These are phyloP conservation scores for Populus hybrid DNA, from an alignment of 441 rosid genomes.

Conservation along the genomic window DNA sequence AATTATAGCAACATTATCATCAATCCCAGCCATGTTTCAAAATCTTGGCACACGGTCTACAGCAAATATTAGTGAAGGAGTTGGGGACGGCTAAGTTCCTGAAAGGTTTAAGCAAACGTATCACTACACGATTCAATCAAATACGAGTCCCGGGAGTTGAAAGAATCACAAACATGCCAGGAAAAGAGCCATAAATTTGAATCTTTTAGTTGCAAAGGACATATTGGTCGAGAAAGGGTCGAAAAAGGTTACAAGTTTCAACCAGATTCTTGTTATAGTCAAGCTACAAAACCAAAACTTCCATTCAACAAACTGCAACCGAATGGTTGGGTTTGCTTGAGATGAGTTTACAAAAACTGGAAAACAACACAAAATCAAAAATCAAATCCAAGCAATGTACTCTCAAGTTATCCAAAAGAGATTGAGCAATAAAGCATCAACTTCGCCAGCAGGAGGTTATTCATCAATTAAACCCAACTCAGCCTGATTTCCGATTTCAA, in stretches of 20 bases:
- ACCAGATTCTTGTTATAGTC: background rate
- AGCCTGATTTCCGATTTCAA: conserved; percentile 5
- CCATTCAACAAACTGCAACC: conserved; percentile 3
- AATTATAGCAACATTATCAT: conserved; percentile 63
- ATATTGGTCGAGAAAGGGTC: background rate
- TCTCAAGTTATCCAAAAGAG: background rate
- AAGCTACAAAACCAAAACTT: conserved; percentile 10
- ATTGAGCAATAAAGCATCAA: background rate
- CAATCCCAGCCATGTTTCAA: conserved; percentile 60
- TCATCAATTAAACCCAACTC: background rate
- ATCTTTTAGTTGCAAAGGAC: background rate
- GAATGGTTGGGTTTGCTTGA: background rate
- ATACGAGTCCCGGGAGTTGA: conserved; percentile 11
- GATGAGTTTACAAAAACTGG: background rate
- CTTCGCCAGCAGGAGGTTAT: background rate
- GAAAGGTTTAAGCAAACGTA: conserved; percentile 24
- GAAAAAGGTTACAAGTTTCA: background rate
- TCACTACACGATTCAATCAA: conserved; percentile 7
- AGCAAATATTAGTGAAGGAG: conserved; percentile 23
- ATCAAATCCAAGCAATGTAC: background rate
- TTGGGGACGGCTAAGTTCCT: conserved; percentile 25
- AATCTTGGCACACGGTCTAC: conserved; percentile 21
- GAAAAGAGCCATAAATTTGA: background rate
- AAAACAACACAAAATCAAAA: conserved; percentile 1
- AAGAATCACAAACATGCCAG: conserved; percentile 1